Percentiles rank a stretch among this genome's conserved stretches.
Evolutionary conservation across 1,284 basidiomycete species (phyloP).

Genomic region (Phylloboletellus chloephorus): DNA sequence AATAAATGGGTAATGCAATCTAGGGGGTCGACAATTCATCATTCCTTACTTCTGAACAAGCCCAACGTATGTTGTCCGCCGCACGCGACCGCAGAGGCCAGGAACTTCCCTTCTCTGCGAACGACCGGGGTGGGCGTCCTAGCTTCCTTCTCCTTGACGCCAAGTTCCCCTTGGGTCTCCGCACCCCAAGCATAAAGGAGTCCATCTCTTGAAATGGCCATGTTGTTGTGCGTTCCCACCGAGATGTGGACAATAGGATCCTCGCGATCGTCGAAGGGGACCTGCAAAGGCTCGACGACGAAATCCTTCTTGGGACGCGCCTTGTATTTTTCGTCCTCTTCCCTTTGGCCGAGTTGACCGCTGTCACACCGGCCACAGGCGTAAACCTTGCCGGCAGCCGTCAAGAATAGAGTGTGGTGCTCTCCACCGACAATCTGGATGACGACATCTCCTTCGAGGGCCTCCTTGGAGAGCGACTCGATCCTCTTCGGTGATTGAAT

Average conservation of each 20-base stretch:
- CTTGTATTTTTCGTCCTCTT: constrained; percentile 53
- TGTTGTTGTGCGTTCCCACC: constrained; percentile 76
- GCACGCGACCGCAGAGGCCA: constrained; percentile 55
- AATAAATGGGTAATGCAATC: constrained; percentile 18
- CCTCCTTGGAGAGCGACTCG: constrained; percentile 56
- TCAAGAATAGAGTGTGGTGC: constrained; percentile 86
- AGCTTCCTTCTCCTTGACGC: constrained; percentile 54
- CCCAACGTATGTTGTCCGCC: constrained; percentile 71
- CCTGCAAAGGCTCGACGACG: constrained; percentile 56
- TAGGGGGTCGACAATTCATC: constrained; percentile 6
- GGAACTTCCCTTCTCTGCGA: constrained; percentile 61
- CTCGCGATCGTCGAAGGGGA: constrained; percentile 58
- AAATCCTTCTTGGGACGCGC: constrained; percentile 49
- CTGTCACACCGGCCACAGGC: constrained; percentile 77
- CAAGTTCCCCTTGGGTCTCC: constrained; percentile 69
- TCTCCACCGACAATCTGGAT: constrained; percentile 73
- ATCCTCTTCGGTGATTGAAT: constrained; percentile 71
- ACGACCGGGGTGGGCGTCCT: constrained; percentile 59
- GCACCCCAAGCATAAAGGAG: constrained; percentile 86
- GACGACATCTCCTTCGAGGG: constrained; percentile 65
- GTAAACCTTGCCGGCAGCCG: constrained; percentile 78
- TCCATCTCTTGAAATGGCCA: constrained; percentile 75
- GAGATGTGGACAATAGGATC: constrained; percentile 75
- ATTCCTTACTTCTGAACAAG: constrained; percentile 55
- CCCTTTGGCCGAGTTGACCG: constrained; percentile 70